Evolutionary conservation across 331 rosid genomes (phyloP).

Genomic region (Arachis monticola): DNA sequence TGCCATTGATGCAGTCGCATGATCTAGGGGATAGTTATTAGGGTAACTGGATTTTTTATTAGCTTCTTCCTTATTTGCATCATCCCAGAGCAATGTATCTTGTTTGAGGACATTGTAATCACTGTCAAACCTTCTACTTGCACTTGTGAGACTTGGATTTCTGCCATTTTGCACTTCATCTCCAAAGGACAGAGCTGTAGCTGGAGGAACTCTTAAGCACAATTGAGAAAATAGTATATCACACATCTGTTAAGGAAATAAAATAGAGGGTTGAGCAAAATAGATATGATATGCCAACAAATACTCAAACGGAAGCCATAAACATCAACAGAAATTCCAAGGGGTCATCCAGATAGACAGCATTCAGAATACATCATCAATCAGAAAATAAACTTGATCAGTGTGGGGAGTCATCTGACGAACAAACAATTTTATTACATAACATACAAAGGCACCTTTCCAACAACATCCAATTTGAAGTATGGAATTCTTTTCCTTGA

Average conservation of each 20-base stretch:
- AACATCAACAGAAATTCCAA: constrained; percentile 20
- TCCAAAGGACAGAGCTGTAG: constrained; percentile 63
- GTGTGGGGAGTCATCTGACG: constrained; percentile 11
- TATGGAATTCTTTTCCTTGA: constrained; percentile 16
- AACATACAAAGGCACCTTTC: not conserved
- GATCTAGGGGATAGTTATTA: constrained; percentile 58
- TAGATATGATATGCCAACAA: constrained; percentile 4
- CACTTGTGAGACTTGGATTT: constrained; percentile 45
- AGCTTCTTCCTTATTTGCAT: constrained; percentile 57
- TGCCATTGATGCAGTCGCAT: constrained; percentile 79
- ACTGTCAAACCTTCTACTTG: constrained; percentile 52
- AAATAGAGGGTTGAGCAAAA: constrained; percentile 34
- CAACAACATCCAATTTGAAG: constrained; percentile 20
- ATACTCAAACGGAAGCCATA: constrained; percentile 13
- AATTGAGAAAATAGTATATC: constrained; percentile 93
- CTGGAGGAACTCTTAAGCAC: constrained; percentile 85
- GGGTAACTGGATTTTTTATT: constrained; percentile 54
- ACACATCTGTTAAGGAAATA: constrained; percentile 80
- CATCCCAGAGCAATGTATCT: constrained; percentile 55
- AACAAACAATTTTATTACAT: constrained; percentile 13
- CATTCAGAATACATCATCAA: not conserved
- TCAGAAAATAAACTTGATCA: not conserved
- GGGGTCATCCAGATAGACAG: constrained; percentile 17
- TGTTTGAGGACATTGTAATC: constrained; percentile 43
- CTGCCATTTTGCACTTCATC: constrained; percentile 61